Base-by-base conservation (phyloP, 2,329 filamentous ascomycete species). In the Fusarium ramigenum region DNA sequence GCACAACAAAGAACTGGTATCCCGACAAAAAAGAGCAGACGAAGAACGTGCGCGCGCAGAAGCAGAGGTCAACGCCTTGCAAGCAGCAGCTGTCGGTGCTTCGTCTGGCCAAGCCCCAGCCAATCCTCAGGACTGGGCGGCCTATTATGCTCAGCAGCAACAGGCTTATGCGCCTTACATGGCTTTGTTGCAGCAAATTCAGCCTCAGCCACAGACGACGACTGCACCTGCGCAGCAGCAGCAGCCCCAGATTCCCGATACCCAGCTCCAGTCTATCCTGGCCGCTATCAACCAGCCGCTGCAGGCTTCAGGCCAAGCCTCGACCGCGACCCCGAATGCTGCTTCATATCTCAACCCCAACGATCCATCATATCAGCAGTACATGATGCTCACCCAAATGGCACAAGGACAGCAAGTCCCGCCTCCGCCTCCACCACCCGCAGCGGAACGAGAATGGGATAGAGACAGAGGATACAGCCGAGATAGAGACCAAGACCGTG, bases 231-330 rank as follows among this genome's bases (percentile, higher is more conserved):
- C 34, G 34, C 56, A 60, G 43, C 77, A 79, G 49, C 78, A 80
- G 62, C 76, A 78, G 42, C 49, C 75, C 23, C 78, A 81, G 58
- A 79, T 82, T 25, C 77, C 78, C 11, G 83, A 85, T 53, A 79
- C 72, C 15, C 83, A 85, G 65, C 78, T 85, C 8, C 83, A 86
- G 73, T 84, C 84, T 12, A 81, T 85, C n/a, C 75, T 85, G 42
- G 82, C 83, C 15, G 83, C 83, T 53, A 83, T 86, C 46, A 81
- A 81, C 68, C 83, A 84, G 64, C 77, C 80, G n/a, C 64, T 76
- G 18, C 77, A 79, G 58, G 77, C 78, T 46, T 52, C 63, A 28
- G 65, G 59, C 21, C 78, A 73, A 57, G 53, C 69, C n/a, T 74
- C 75, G 64, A 68, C 66, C 21, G 73, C 74, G 64, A 66, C 63